Conservation (phyloP, 495 filamentous ascomycete species). For the Stereocaulon alpinum region DNA sequence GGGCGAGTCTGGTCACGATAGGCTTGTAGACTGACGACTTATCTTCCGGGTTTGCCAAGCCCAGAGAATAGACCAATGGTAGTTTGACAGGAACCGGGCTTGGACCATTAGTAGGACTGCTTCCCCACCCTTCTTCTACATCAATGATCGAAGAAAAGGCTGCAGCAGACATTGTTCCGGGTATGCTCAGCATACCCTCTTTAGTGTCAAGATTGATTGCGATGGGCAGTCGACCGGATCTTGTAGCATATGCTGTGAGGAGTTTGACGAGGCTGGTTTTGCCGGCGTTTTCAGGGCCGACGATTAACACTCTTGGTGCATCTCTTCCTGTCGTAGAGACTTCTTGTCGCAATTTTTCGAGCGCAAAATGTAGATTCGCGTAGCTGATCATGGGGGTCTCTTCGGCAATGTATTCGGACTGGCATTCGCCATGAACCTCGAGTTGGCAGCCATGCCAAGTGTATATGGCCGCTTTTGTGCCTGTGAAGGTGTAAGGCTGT, state of each 20-base stretch:
- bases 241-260: constrained; percentile 71
- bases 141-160: constrained; percentile 79
- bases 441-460: constrained; percentile 84
- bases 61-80: constrained; percentile 87
- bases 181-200: constrained; percentile 76
- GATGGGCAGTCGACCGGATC: constrained; percentile 63
- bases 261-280: constrained; percentile 80
- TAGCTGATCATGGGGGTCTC: constrained; percentile 78
- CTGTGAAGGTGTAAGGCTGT: constrained; percentile 70
- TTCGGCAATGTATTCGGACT: constrained; percentile 67
- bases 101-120: constrained; percentile 80
- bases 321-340: constrained; percentile 39
- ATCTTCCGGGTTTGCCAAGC: constrained; percentile 62
- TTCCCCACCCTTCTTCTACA: constrained; percentile 84
- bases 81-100: constrained; percentile 80
- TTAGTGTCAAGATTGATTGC: constrained; percentile 79
- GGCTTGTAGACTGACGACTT: constrained; percentile 62
- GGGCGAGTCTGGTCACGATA: constrained; percentile 63
- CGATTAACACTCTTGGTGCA: constrained; percentile 74
- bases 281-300: constrained; percentile 70
- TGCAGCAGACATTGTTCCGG: constrained; percentile 74
- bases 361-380: constrained; percentile 77
- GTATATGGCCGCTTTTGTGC: constrained; percentile 76
- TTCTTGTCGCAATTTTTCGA: constrained; percentile 54
- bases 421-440: constrained; percentile 56